phyloP scores from a whole-genome alignment of 768 basidiomycete species.

The Baorangia bicolor region DNA sequence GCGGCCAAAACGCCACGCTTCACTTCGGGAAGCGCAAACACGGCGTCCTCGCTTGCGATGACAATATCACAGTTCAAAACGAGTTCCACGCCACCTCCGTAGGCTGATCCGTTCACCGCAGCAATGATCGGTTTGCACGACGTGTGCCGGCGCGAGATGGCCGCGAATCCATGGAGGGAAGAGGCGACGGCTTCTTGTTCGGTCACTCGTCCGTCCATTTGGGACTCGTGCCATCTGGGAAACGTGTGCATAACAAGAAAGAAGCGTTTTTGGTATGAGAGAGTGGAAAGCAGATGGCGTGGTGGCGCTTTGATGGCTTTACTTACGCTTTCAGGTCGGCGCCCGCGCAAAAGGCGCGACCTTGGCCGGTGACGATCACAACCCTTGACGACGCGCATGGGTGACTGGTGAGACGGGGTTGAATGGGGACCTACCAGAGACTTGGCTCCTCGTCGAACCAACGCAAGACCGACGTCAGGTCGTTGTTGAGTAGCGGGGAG shows the following conservation, averaged over 20 bases:
- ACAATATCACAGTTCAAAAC: constrained; percentile 78
- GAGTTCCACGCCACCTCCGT: constrained; percentile 67
- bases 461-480: constrained; percentile 51
- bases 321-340: constrained; percentile 75
- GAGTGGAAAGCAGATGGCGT: not conserved
- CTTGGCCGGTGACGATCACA: constrained; percentile 69
- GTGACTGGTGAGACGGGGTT: not conserved
- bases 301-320: not conserved
- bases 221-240: constrained; percentile 58
- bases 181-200: constrained; percentile 44
- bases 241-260: not conserved
- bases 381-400: constrained; percentile 48
- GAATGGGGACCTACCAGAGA: constrained; percentile 55
- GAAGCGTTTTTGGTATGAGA: not conserved
- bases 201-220: constrained; percentile 41
- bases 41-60: constrained; percentile 61
- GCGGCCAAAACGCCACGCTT: constrained; percentile 72
- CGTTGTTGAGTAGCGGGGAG: constrained; percentile 54
- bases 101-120: constrained; percentile 74
- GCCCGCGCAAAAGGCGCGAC: constrained; percentile 75
- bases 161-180: constrained; percentile 63
- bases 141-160: constrained; percentile 62
- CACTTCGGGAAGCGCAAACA: constrained; percentile 76
- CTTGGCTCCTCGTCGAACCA: constrained; percentile 75
- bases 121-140: constrained; percentile 76